These are phyloP conservation scores for Quercus agrifolia DNA, from an alignment of 306 rosid genomes.

Conservation along the genomic window DNA sequence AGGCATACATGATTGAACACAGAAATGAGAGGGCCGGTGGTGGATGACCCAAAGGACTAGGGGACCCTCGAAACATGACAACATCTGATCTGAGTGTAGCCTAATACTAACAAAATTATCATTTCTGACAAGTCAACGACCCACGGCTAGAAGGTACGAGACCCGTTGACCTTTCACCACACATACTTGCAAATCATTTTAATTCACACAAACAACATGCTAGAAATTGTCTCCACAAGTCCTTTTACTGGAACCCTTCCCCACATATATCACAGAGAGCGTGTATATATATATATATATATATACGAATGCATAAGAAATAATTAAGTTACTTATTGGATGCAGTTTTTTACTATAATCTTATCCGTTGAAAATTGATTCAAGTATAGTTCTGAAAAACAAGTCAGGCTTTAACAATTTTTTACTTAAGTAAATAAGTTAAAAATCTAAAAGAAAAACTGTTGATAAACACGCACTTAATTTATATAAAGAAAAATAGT, in stretches of 20 bases:
- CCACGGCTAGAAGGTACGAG: conserved; percentile 23
- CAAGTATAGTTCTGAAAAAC: too few relatives aligned
- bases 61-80: conserved; percentile 45
- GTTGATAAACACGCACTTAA: too few relatives aligned
- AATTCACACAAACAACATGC: conserved; percentile 21
- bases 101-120: conserved; percentile 34
- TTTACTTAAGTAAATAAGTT: too few relatives aligned
- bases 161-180: conserved; percentile 51
- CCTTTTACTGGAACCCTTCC: conserved; percentile 25
- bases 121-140: conserved; percentile 64
- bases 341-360: too few relatives aligned
- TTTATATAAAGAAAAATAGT: too few relatives aligned
- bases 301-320: not conserved
- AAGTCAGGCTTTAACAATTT: too few relatives aligned
- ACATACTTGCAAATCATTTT: conserved; percentile 23
- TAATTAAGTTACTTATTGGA: too few relatives aligned
- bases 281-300: not conserved
- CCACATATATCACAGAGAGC: not conserved
- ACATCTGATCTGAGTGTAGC: conserved; percentile 24
- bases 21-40: not conserved
- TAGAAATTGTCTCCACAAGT: conserved; percentile 34
- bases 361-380: too few relatives aligned
- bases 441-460: too few relatives aligned
- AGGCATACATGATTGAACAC: not conserved
- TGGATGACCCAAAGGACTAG: not conserved